Base-by-base conservation (phyloP, 225 moss, liverwort and hornwort genomes). In the Straminergon stramineum region DNA sequence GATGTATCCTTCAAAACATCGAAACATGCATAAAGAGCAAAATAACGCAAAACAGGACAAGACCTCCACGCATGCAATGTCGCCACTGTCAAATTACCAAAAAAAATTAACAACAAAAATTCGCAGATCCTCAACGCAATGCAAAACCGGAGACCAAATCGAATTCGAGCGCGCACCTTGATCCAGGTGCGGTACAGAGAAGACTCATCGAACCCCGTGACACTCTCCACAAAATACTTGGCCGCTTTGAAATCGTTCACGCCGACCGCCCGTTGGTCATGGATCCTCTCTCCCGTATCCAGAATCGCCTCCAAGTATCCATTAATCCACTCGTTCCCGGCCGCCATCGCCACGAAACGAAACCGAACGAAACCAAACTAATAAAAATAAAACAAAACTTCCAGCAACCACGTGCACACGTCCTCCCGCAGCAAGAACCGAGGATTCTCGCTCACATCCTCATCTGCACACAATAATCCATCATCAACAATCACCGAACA, bases 291-390 rank as follows among this genome's bases (percentile, higher is more conserved):
- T 37, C 96, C 95, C 63, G 94, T 95, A 73, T 96, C 95, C 80
- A 96, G 53, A 87, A 96, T 96, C 68, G 95, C 96, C 84, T 96
- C 95, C 90, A 96, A 87, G 91, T 96, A 96, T 4, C 95, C 91
- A 86, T 96, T 94, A 18, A 96, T 95, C 95, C 96, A 96, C 89
- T 95, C 95, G 81, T 96, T 96, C 56, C 93, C 94, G 35, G 94
- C 95, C 90, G 94, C 92, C 95, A 91, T 93, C 86, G 89, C 85
- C 31, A 37, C 88, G 30, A 28, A 85, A 84, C 56, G 3, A 18
- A 84, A 30, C 39, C 4, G 24, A 60, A 56, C 23, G 0, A 23
- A 34, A 55, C 37, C 4, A 32, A 21, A 60, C 17, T 14, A 24
- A 32, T 15, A 37, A 64, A 80, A 75, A 5, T 18, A 64, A 52